Evolutionary conservation across 352 stramenopile genomes (phyloP).

Genomic region (Phytophthora hybrid): DNA sequence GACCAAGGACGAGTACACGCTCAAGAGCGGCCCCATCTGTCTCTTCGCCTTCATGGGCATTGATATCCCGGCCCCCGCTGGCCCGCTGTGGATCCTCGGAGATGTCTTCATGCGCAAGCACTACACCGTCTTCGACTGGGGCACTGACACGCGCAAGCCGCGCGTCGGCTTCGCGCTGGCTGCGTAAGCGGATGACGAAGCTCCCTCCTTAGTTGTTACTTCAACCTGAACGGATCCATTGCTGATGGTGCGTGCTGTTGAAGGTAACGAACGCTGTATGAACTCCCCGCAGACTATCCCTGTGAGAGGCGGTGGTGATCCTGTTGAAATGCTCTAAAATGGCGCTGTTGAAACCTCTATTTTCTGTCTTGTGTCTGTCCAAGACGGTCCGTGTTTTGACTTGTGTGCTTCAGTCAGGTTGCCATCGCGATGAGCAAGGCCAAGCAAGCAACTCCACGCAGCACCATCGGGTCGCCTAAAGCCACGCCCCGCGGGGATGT

Average conservation of each 20-base stretch:
- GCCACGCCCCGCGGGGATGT: constrained; percentile 25
- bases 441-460: constrained; percentile 33
- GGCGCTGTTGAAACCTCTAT: constrained; percentile 32
- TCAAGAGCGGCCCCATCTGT: constrained; percentile 92
- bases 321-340: constrained; percentile 34
- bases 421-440: constrained; percentile 29
- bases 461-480: constrained; percentile 21
- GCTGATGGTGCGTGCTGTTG: constrained; percentile 3
- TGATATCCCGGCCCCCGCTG: constrained; percentile 89
- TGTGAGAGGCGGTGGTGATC: constrained; percentile 19
- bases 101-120: constrained; percentile 97
- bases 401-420: constrained; percentile 7
- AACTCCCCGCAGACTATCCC: constrained; percentile 6
- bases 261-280: constrained; percentile 10
- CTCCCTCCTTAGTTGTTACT: background rate
- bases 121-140: constrained; percentile 95
- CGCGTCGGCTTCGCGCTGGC: constrained; percentile 89
- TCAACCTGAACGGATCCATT: constrained; percentile 11
- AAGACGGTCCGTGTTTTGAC: background rate
- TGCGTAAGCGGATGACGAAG: constrained; percentile 41
- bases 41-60: constrained; percentile 97
- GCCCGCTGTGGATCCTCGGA: constrained; percentile 90
- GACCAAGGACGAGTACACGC: constrained; percentile 93
- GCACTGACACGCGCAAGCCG: constrained; percentile 71
- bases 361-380: constrained; percentile 20